Evolutionary conservation across 1,284 basidiomycete species (phyloP), one percentile per base, ranked within the genome.

Genomic region (Rhizoctonia solani): DNA sequence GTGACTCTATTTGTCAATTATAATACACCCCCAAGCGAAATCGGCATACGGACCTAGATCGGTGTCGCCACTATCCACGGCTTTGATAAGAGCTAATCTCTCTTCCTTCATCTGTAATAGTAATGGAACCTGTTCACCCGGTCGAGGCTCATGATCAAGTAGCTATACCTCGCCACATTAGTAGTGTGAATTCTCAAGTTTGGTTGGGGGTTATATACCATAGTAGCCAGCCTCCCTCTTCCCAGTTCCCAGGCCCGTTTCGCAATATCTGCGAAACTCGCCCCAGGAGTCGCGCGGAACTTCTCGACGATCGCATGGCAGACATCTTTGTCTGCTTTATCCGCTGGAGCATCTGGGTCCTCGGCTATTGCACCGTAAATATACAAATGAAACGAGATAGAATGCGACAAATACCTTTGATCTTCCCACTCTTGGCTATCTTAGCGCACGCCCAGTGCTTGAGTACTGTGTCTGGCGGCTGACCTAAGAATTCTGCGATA

Each of bases 381-480:
- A 42, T 1, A 37, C 30, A 1, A 21, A n/a, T 39, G 21, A 1
- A 37, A 47, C 13, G 16, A 25, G 30, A 19, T 25, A 4, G 69
- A 66, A 30, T 70, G 14, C 34, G 67, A 27, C 6, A 72, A 52
- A 21, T 14, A 63, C 59, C 59, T 63, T 53, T 63, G n/a, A 41
- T 52, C 25, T 52, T 66, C 8, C 61, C 63, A 11, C 53, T 61
- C 41, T 68, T 47, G 27, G 87, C 77, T 67, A 99, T 95, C 77
- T 97, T 96, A 4, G 92, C 90, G 69, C 88, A 88, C 0, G 97
- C 95, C 97, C 97, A 99, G 75, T 98, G 96, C 73, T 90, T 92
- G 49, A 99, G 81, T 0, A 99, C 94, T 0, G 87, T 82, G 70
- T 95, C 92, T 0, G 93, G 90, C 29, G 92, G 89, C 23, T 98